Evolutionary conservation across 208 protist species (phyloP), one percentile per base, ranked within the genome.

Genomic region (Vickermania ingenoplastis): DNA sequence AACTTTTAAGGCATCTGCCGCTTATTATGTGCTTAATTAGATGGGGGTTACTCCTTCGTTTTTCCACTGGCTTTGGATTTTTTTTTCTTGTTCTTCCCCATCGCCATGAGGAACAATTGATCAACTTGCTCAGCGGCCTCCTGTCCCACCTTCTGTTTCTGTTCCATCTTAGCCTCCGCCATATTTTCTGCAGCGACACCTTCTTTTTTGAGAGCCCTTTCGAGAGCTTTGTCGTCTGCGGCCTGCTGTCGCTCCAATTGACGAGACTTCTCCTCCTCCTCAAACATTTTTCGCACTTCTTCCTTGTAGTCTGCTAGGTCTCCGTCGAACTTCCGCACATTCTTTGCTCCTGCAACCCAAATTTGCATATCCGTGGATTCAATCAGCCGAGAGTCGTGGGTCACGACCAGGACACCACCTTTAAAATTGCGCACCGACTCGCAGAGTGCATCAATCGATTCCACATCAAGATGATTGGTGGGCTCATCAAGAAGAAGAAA

Each of bases 401-500:
- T 94, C 13, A 96, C 86, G 49, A 94, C 86, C n/a, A 96, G 67
- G 2, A 96, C 83, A 54, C 90, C 90, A 27, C 90, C 90, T 68
- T 91, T 83, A 65, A 92, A 96, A 21, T 27, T 59, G 25, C 81
- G 86, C 66, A 96, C 85, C 3, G 90, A 79, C 2, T 77, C 51
- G 67, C 83, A 91, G 41, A 96, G 79, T 5, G 90, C 90, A 26
- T 93, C 83, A 59, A 96, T 93, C 21, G 85, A 86, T 70, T 97
- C 89, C 51, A 97, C 75, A 65, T 96, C 91, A 11, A 98, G 59
- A 73, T 97, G 93, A 71, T 97, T 97, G 1, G 92, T 97, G 13
- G 90, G 92, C 79, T 98, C 96, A 71, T 98, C 96, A 36, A 99
- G 82, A 26, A 98, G 75, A 17, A 99, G 77, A 50, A 98, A 84